A percentile compares a stretch with the other conserved stretches of the same genome.
Evolutionary conservation across 352 stramenopile genomes (phyloP).

Genomic region (Phytophthora pistaciae): DNA sequence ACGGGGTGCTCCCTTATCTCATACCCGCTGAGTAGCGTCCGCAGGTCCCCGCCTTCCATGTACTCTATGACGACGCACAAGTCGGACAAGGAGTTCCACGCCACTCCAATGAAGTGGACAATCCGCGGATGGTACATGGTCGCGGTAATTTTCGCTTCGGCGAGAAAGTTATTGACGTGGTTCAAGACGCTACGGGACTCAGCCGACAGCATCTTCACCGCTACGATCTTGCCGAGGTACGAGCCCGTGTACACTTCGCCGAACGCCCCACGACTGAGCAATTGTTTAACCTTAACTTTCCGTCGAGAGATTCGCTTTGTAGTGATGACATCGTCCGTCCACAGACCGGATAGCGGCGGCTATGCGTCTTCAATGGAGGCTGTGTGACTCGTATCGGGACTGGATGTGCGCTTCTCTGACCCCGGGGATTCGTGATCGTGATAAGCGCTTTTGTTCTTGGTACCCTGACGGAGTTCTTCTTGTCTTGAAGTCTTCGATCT

Average conservation of each 20-base stretch:
- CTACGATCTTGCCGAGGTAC: slow-evolving; percentile 40
- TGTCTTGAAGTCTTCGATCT: no score
- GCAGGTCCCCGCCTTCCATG: slow-evolving; percentile 25
- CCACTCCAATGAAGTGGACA: slow-evolving; percentile 22
- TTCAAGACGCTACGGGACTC: slow-evolving; percentile 40
- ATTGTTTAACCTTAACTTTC: no score
- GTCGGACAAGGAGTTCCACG: slow-evolving; percentile 26
- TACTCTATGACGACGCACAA: slow-evolving; percentile 25
- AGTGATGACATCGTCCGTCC: no score
- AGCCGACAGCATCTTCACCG: slow-evolving; percentile 42
- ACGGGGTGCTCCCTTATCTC: neutral
- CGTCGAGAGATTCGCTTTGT: no score
- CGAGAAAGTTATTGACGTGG: slow-evolving; percentile 57
- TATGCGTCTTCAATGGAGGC: no score
- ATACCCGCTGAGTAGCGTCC: slow-evolving; percentile 17
- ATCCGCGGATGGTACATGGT: slow-evolving; percentile 46
- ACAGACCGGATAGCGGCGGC: no score
- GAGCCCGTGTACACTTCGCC: slow-evolving; percentile 43
- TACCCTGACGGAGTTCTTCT: no score
- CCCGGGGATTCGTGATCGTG: no score
- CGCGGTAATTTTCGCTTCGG: slow-evolving; percentile 60
- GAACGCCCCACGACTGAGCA: slow-evolving; percentile 35
- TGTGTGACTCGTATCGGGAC: no score
- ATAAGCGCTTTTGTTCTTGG: no score
- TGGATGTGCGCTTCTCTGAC: no score